Evolutionary conservation across 345 rosid genomes (phyloP).

Genomic region (Reutealis trisperma): DNA sequence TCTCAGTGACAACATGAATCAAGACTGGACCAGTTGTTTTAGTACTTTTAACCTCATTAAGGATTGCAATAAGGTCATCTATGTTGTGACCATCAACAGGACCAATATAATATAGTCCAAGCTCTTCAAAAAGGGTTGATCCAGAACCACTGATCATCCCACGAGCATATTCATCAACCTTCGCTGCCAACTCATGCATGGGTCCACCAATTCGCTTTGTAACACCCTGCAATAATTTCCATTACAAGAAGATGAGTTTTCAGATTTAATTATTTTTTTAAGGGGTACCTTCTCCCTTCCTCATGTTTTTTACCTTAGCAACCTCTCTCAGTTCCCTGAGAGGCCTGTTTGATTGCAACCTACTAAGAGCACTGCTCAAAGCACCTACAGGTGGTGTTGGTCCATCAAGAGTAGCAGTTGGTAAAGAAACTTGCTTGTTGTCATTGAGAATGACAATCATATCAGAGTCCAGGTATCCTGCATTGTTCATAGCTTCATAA

Average conservation of each 20-base stretch:
- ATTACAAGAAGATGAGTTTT: conserved; percentile 3
- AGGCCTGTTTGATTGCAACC: conserved; percentile 91
- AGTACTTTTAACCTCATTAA: conserved; percentile 89
- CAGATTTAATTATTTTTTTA: conserved; percentile 9
- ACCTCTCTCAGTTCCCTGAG: conserved; percentile 96
- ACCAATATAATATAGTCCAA: conserved; percentile 93
- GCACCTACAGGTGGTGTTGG: conserved; percentile 98
- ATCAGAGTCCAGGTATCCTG: conserved; percentile 93
- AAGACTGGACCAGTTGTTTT: conserved; percentile 90
- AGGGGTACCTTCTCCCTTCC: background rate
- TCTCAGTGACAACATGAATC: conserved; percentile 96
- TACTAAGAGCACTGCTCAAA: conserved; percentile 92
- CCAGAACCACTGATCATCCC: conserved; percentile 99
- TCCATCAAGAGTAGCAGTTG: conserved; percentile 92
- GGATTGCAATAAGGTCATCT: conserved; percentile 81
- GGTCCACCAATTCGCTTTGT: conserved; percentile 91
- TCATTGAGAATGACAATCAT: conserved; percentile 97
- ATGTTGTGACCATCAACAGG: conserved; percentile 97
- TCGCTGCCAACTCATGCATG: conserved; percentile 92
- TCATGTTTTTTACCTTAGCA: conserved; percentile 65
- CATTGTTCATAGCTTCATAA: conserved; percentile 98
- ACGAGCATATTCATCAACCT: conserved; percentile 96
- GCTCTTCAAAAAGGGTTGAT: conserved; percentile 92
- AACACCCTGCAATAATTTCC: conserved; percentile 63
- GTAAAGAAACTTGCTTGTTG: conserved; percentile 95